Base-by-base conservation (phyloP, 306 rosid genomes). In the Pyrus betulifolia region DNA sequence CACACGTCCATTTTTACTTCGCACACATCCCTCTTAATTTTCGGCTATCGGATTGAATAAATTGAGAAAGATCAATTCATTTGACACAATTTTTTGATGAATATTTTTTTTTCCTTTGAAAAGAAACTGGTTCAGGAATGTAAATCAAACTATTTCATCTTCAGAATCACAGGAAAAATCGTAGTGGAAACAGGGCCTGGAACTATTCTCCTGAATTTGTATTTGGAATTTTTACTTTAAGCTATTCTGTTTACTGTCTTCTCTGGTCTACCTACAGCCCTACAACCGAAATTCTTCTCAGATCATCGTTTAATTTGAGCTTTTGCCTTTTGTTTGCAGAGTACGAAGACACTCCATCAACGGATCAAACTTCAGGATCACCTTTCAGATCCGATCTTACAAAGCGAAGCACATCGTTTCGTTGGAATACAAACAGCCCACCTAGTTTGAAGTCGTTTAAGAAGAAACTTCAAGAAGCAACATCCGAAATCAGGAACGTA, bases 391-490 rank as follows among this genome's bases (percentile, higher is more conserved):
- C 84, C 12, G 83, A 70, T 62, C 68, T 81, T 27, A 42, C 74
- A 15, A 80, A 72, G 71, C 86, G 74, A 71, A 79, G 81, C 79
- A 61, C 80, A 11, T 85, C 88, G 0, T 72, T 85, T 44, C 79
- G 13, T 31, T 71, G 81, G 88, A 63, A 44, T 46, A 71, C 25
- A 5, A 82, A 66, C 21, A 59, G 82, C 19, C 80, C 68, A 3
- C 42, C 59, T 31, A 68, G 83, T 60, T 79, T 85, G 66, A 75
- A 73, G 15, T 82, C 88, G 4, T 82, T 82, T 23, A 85, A 79
- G 84, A 85, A 85, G 84, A 75, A 49, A 76, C 57, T 82, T 74
- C 82, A 79, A 75, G 85, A 85, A 79, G 88, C 88, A 52, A 74
- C 87, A 19, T 81, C 83, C 4, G 87, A 81, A 40, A 71, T 84